Evolutionary conservation across 1,139 yeast species (phyloP), one percentile per base, ranked within the genome.

Genomic region (Debaryomycetaceae sp.): DNA sequence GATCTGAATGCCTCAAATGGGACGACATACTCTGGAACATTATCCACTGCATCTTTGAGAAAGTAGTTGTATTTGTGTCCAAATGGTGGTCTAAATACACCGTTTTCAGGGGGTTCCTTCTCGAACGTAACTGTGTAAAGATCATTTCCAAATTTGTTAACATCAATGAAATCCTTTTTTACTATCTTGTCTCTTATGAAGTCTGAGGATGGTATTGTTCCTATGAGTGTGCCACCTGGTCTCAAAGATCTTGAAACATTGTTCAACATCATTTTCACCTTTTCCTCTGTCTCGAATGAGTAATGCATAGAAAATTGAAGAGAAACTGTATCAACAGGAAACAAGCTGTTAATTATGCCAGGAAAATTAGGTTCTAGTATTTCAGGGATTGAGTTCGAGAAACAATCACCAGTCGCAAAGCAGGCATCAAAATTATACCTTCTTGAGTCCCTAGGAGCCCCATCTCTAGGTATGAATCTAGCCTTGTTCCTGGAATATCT

Each of bases 1-100:
- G 84, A 80, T 60, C 96, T 75, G 48, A 93, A 79, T 0, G 86
- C 80, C 57, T 93, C 97, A 66, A 93, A 90, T 0, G 98, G 99
- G 5, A 93, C 97, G n/a, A 93, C 95, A 59, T 87, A 93, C 60
- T 93, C 99, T 0, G 98, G 98, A 6, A 93, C 97, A 57, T 93
- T 84, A 51, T 89, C 97, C 41, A 93, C 95, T 0, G 99, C 99
- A 66, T 93, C 99, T 53, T 84, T 83, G 49, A 93, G 69, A 68
- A 76, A 88, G 60, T 88, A 93, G 43, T 80, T 80, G 63, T 93
- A 93, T 56, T 81, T 76, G 63, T 90, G 87, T 0, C 99, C 99
- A 61, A 74, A 91, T 0, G 95, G 88, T 0, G 84, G 80, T 14
- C 82, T 72, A 58, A 89, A 89, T 22, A 74, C 69, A 2, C 93